Evolutionary conservation across 768 basidiomycete species (phyloP), one percentile per base, ranked within the genome.

Genomic region (Leucosporidium scottii): DNA sequence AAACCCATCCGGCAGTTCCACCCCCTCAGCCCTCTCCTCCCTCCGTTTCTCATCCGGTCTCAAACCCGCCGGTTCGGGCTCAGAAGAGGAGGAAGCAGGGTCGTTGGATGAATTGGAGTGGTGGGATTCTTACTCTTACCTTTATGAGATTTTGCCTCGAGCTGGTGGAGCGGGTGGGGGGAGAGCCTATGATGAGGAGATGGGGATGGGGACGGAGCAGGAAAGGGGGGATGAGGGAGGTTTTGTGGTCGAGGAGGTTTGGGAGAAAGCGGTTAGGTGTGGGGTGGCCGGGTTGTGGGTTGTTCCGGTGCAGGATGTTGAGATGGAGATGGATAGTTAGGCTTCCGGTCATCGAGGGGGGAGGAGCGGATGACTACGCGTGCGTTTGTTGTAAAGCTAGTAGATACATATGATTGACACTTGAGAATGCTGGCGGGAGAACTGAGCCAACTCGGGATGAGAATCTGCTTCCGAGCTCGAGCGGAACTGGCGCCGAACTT

Each of bases 181-280:
- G 73, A 83, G 91, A 75, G 79, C 84, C 65, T 44, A 44, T 13
- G 39, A 44, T 44, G 39, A 44, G 39, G 39, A 44, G 15, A 36
- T 23, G 61, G 48, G 28, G 8, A 58, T 49, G 56, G 61, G 59
- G 34, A 28, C 30, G 9, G 66, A 88, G 88, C 68, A 44, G 88
- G 20, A 85, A 30, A 23, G 66, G 25, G 48, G 47, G 87, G 72
- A 88, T 88, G 87, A 81, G 86, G 91, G 90, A 13, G 91, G 91
- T 13, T 93, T 91, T 76, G 82, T 80, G 69, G 81, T 90, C 6
- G 85, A 89, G 68, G 88, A 93, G 76, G 89, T 87, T 54, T 93
- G 91, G 91, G 87, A 88, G 73, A 82, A 91, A 63, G 90, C 89
- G 18, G 76, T 93, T 65, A 80, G 87, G 65, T 84, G 78, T 71